Evolutionary conservation across 2,329 filamentous ascomycete genomes (phyloP).

Genomic region (Triangularia setosa): DNA sequence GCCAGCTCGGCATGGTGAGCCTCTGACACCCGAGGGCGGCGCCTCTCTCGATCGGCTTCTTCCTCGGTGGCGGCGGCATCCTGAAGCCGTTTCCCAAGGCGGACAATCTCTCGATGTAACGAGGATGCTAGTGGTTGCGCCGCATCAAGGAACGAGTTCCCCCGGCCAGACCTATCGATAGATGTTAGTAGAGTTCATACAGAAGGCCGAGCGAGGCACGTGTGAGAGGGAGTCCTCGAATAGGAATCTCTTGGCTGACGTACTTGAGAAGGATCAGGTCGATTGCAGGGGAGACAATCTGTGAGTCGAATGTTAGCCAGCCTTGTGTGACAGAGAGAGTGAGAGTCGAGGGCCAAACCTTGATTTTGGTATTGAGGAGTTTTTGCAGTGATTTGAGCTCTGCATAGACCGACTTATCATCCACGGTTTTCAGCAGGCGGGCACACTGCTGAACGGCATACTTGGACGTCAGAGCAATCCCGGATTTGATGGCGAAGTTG

Average conservation of each 20-base stretch:
- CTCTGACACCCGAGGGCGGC: conserved; percentile 43
- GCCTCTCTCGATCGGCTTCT: conserved; percentile 39
- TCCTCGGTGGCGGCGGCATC: conserved; percentile 64
- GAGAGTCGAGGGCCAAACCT: conserved; percentile 42
- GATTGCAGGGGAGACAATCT: conserved; percentile 86
- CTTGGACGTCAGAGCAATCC: conserved; percentile 77
- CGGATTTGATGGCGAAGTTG: conserved; percentile 88
- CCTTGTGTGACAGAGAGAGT: background rate
- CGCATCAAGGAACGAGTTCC: conserved; percentile 67
- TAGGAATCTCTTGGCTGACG: conserved; percentile 25
- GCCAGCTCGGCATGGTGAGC: conserved; percentile 62
- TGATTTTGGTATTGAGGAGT: conserved; percentile 79
- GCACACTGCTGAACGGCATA: conserved; percentile 83
- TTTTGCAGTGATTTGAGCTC: conserved; percentile 71
- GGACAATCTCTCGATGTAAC: conserved; percentile 77
- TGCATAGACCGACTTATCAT: conserved; percentile 61
- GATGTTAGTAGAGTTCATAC: background rate
- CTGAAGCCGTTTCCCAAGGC: conserved; percentile 70
- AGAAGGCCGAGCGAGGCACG: background rate
- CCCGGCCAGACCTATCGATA: conserved; percentile 43
- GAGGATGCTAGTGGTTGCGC: conserved; percentile 79
- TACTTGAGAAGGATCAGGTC: conserved; percentile 90
- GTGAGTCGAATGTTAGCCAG: background rate
- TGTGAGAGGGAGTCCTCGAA: background rate
- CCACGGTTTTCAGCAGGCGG: conserved; percentile 71